These are phyloP conservation scores for Petunia hybrid DNA, from an alignment of 305 asterid genomes.

Conservation along the genomic window DNA sequence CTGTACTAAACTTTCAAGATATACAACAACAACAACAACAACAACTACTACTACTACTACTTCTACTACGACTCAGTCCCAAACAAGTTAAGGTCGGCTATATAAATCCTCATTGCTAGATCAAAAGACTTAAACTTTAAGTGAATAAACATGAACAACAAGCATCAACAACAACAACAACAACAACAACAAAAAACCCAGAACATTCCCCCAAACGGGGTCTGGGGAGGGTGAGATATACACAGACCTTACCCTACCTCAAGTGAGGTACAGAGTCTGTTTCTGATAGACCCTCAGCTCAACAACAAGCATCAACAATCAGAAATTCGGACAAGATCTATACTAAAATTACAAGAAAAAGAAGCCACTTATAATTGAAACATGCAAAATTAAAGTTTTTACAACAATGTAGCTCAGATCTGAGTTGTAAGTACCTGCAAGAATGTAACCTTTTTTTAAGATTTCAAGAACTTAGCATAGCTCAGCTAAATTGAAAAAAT, in stretches of 20 bases:
- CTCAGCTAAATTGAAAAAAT: slow-evolving; percentile 39
- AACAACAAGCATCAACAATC: no score
- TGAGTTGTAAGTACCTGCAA: slow-evolving; percentile 54
- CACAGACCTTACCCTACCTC: no score
- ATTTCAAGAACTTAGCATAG: slow-evolving; percentile 46
- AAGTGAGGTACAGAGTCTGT: no score
- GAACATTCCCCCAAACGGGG: background rate
- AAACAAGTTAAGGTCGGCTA: no score
- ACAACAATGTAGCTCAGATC: slow-evolving; percentile 66
- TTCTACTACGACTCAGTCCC: background rate
- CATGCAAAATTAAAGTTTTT: slow-evolving; percentile 33
- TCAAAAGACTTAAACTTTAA: background rate
- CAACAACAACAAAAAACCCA: background rate
- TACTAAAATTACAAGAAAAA: slow-evolving; percentile 36
- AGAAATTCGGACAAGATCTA: slow-evolving; percentile 59
- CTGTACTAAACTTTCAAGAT: slow-evolving; percentile 42
- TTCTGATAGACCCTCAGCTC: no score
- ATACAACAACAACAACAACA: no score
- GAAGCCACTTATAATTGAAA: slow-evolving; percentile 2
- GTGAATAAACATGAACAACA: background rate
- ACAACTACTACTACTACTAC: no score
- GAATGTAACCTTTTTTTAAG: slow-evolving; percentile 41
- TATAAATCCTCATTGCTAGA: no score
- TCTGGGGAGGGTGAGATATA: no score
- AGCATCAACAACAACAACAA: slow-evolving; percentile 28